phyloP scores from a whole-genome alignment of 768 basidiomycete species.

The Collybia sordida region DNA sequence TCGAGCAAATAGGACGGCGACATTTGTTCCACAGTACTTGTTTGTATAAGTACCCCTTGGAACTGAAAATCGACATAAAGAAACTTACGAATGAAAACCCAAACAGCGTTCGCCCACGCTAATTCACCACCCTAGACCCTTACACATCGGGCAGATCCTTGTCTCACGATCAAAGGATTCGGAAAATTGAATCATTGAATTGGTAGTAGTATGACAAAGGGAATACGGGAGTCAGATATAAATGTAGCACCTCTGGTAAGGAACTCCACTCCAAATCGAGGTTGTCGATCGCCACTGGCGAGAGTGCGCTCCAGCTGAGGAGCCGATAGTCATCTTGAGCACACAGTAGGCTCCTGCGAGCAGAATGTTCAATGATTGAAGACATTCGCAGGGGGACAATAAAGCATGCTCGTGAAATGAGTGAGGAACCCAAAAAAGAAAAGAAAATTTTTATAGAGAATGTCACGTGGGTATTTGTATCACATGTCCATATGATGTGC shows the following conservation, averaged over 20 bases:
- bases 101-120: too few relatives aligned
- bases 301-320: constrained; percentile 35
- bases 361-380: constrained; percentile 8
- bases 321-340: constrained; percentile 22
- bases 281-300: constrained; percentile 17
- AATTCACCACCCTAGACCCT: too few relatives aligned
- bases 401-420: constrained; percentile 31
- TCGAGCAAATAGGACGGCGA: too few relatives aligned
- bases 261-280: constrained; percentile 30
- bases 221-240: too few relatives aligned
- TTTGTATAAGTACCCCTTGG: too few relatives aligned
- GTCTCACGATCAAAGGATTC: too few relatives aligned
- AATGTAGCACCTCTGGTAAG: constrained; percentile 34
- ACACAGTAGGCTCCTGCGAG: constrained; percentile 36
- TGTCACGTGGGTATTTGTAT: constrained; percentile 15
- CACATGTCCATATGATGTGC: too few relatives aligned
- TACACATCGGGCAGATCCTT: too few relatives aligned
- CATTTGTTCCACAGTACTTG: too few relatives aligned
- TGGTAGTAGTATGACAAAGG: background rate
- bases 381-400: constrained; percentile 35
- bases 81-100: too few relatives aligned
- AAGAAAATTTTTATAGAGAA: constrained; percentile 4
- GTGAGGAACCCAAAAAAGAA: constrained; percentile 18
- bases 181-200: too few relatives aligned
- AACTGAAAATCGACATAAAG: too few relatives aligned